A percentile compares a stretch with the other conserved stretches of the same genome.
Conservation (phyloP, 441 rosid genomes). For the Hura crepitans region DNA sequence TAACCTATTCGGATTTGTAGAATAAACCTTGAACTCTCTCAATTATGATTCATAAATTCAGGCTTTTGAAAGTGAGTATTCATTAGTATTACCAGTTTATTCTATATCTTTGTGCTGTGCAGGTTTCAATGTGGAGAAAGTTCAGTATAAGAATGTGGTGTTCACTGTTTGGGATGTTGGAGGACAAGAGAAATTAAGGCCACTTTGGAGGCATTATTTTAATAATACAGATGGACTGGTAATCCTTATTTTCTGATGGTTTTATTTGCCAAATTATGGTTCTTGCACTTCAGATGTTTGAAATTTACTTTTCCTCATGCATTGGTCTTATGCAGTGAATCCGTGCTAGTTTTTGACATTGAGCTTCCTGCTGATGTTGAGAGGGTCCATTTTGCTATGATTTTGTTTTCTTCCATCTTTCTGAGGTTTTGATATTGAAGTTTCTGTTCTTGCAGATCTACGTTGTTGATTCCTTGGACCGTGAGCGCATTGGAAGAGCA, state of each 20-base stretch:
- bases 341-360: background rate
- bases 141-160: constrained; percentile 94
- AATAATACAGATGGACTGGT: constrained; percentile 98
- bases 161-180: constrained; percentile 99
- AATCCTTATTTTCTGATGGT: constrained; percentile 14
- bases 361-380: background rate
- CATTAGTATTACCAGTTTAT: constrained; percentile 11
- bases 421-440: background rate
- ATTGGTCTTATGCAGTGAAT: constrained; percentile 3
- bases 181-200: constrained; percentile 97
- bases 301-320: background rate
- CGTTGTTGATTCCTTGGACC: constrained; percentile 96
- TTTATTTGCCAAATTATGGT: background rate
- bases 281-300: constrained; percentile 6
- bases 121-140: constrained; percentile 99
- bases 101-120: constrained; percentile 21
- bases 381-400: background rate
- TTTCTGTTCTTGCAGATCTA: constrained; percentile 55
- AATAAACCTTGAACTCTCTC: background rate
- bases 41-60: background rate
- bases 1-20: background rate
- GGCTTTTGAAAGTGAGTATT: background rate
- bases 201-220: constrained; percentile 99
- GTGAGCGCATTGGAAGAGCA: constrained; percentile 92
- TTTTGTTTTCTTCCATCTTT: background rate